Evolutionary conservation across 352 stramenopile genomes (phyloP).

Genomic region (Pythium apleroticum): DNA sequence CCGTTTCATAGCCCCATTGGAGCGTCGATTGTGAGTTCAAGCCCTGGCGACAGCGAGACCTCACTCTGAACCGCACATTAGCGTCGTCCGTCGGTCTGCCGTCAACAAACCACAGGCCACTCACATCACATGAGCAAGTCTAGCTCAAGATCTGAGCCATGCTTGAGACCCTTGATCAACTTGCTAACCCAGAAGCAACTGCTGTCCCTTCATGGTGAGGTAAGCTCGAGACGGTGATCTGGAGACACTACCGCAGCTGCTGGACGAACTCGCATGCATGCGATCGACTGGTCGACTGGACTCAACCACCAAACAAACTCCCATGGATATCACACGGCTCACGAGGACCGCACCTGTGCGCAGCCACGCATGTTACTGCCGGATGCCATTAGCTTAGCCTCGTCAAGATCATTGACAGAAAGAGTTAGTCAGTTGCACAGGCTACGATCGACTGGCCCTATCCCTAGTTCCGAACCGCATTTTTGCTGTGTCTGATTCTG

Average conservation of each 20-base stretch:
- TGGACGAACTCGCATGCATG: not conserved
- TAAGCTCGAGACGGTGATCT: too few species aligned
- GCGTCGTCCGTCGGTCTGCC: not conserved
- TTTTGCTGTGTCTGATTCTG: not conserved
- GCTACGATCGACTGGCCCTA: not conserved
- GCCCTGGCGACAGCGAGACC: too few species aligned
- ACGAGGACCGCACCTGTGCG: too few species aligned
- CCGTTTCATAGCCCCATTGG: not conserved
- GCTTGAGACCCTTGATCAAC: too few species aligned
- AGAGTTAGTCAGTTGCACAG: not conserved
- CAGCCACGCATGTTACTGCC: not conserved
- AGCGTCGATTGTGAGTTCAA: not conserved
- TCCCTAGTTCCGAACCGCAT: not conserved
- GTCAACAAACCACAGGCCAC: not conserved
- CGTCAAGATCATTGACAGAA: not conserved
- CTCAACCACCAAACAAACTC: not conserved
- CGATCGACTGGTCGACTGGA: not conserved
- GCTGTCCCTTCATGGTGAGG: too few species aligned
- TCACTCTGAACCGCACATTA: not conserved
- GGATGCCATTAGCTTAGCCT: constrained; percentile 3
- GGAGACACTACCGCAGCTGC: too few species aligned
- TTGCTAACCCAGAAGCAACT: too few species aligned
- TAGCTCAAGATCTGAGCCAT: too few species aligned
- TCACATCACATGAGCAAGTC: not conserved
- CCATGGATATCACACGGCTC: not conserved